Evolutionary conservation across 805 yeast genomes (phyloP), one percentile per base, ranked within the genome.

Genomic region (Yarrowia hollandica): DNA sequence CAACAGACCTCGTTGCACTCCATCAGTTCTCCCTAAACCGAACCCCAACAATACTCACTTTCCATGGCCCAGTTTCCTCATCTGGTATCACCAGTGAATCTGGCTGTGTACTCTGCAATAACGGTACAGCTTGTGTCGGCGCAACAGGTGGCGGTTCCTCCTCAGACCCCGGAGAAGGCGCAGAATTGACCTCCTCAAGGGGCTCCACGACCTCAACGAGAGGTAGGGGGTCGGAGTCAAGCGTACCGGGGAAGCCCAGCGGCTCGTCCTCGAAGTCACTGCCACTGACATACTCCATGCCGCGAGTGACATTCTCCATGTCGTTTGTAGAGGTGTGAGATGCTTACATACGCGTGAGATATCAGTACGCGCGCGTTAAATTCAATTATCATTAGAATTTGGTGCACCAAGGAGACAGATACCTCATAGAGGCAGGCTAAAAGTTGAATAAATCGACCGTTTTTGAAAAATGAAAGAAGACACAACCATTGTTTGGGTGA

Each of bases 241-340:
- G 54, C 4, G 54, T 44, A n/a, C 54, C 37, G 12, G 55, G 55
- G 39, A 48, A 48, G 15, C 39, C 55, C 39, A 48, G 39, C 21
- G 18, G 30, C 55, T 48, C 55, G 39, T 48, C 55, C 39, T 48
- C 55, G 33, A 48, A 48, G 55, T 48, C 55, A 16, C 55, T 48
- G 55, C 55, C 55, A 33, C 55, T 48, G 39, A 48, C 28, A 16
- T 48, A 22, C 28, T 48, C 55, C 52, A 44, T 44, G 34, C 19
- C 48, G 48, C 48, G 33, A 26, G 33, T 25, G 48, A 26, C 48
- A 44, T 30, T 12, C 54, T 44, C 54, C 55, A 48, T 48, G 25
- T 21, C 39, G 34, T 44, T 34, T 44, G 52, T 44, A 10, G 33
- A 41, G 48, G 33, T 7, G 48, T 18, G 26, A n/a, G n/a, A n/a